Evolutionary conservation across 2,329 filamentous ascomycete species (phyloP), one percentile per base, ranked within the genome.

Genomic region (Didymella arachidicola): DNA sequence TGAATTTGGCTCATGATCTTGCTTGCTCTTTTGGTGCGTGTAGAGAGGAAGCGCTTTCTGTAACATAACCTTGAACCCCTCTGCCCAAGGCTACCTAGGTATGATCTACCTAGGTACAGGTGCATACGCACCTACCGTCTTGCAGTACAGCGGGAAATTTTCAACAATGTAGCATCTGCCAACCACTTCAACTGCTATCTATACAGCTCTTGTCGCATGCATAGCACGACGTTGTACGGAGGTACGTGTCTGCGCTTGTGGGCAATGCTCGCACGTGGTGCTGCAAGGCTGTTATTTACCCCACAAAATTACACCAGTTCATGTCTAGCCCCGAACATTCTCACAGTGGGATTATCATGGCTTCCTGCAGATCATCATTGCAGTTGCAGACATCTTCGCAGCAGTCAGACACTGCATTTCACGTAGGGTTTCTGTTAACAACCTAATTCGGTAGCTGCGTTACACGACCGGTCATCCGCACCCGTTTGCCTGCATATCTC

Each of bases 381-480:
- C 52, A 55, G 44, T 53, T 32, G 43, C 45, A 26, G 46, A 57
- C 57, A 64, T 50, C 38, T 60, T 46, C 29, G 29, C 30, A 26
- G 30, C 48, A 30, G 27, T 39, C 45, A 30, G 52, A 47, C 58
- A 59, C 53, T 60, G 30, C 42, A 11, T 44, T 34, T 38, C 32
- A 55, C 52, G 36, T 30, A 51, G 44, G 18, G 38, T 25, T 29
- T 41, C 49, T 45, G 39, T 43, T 47, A 46, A 47, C 34, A 42
- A 30, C 55, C 60, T 34, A 56, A 63, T 60, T 42, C n/a, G 60
- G 57, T 60, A 57, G 53, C 47, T 62, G 44, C 34, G 53, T 29
- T 57, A 45, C 53, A 61, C 59, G 43, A 58, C 43, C 26, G 27
- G 57, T 36, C 56, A 60, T 52, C 46, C 57, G 60, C 48, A 58